phyloP scores from a whole-genome alignment of 2,329 filamentous ascomycete species.

The Thielaviopsis euricoi region DNA sequence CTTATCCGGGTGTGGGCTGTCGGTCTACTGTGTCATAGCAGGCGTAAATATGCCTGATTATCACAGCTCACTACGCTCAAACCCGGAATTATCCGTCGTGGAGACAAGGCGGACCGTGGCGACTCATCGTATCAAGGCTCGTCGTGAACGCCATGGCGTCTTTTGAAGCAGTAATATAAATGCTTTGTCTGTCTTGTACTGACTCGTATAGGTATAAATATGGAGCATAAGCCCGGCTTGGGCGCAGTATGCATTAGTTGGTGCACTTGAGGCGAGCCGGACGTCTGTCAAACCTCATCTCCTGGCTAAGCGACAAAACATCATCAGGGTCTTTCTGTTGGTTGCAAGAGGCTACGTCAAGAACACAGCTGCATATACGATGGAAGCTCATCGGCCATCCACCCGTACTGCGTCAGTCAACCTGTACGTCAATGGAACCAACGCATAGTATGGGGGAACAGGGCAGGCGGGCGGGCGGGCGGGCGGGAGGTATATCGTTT shows the following conservation, averaged over 20 bases:
- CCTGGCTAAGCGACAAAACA: not conserved
- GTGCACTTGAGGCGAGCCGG: not conserved
- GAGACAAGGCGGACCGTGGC: not conserved
- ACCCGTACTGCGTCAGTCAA: too few species aligned
- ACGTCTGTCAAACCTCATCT: not conserved
- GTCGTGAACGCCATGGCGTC: too few species aligned
- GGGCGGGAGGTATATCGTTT: too few species aligned
- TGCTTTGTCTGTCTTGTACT: too few species aligned
- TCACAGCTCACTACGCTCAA: not conserved
- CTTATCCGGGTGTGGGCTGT: not conserved
- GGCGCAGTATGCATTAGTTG: not conserved
- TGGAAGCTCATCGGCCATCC: not conserved
- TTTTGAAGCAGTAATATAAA: too few species aligned
- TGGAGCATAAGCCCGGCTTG: not conserved
- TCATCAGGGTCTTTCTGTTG: not conserved
- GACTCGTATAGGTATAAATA: not conserved
- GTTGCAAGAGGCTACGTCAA: not conserved
- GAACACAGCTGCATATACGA: not conserved
- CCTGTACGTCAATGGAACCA: too few species aligned
- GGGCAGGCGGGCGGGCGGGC: too few species aligned
- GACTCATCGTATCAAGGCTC: too few species aligned
- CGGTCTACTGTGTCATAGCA: not conserved
- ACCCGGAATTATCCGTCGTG: not conserved
- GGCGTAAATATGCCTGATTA: not conserved
- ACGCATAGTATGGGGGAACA: not conserved